Base-by-base conservation (phyloP, 2,329 filamentous ascomycete species). In the Colletotrichum spinosum region DNA sequence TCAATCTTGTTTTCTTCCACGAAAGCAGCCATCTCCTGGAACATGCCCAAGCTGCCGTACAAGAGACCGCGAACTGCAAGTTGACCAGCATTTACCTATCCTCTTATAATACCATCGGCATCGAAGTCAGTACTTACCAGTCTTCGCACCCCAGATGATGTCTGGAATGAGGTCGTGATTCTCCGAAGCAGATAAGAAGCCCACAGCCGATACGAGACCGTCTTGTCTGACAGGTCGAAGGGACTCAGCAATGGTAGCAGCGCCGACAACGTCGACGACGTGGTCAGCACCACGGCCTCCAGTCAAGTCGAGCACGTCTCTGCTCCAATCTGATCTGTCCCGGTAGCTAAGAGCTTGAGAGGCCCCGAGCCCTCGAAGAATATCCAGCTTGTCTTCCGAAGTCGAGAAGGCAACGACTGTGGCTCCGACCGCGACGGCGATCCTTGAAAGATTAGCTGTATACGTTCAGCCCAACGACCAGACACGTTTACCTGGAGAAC, bases 221-320 rank as follows among this genome's bases (percentile, higher is more conserved):
- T 50, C 49, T n/a, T 60, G 49, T 6, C 42, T 17, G n/a, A 50
- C 17, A 6, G 48, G 13, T 11, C 48, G 48, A 25, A 60, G 13
- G 0, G 48, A 53, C 41, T 54, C 42, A 15, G 48, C 49, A 53
- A 60, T 46, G 39, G 57, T 55, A 39, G 41, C 13, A 34, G 57
- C 48, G 13, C 58, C 58, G 8, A 41, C 58, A n/a, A 61, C 52
- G 2, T 61, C 58, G 42, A 61, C 3, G 2, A 61, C 51, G 13
- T 67, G 44, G 35, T 70, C 68, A 10, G 61, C 69, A 0, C 66
- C 69, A 8, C 55, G 50, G 7, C 66, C 68, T 6, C 55, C 41
- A 5, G 60, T 70, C 11, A 69, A 44, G 8, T 51, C 45, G 7
- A 65, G 58, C 15, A 15, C 15, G 15, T 15, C 15, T 15, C 15